A percentile compares a stretch with the other conserved stretches of the same genome.
These are phyloP conservation scores for Pisolithus microcarpus DNA, from an alignment of 768 basidiomycete genomes.

Conservation along the genomic window DNA sequence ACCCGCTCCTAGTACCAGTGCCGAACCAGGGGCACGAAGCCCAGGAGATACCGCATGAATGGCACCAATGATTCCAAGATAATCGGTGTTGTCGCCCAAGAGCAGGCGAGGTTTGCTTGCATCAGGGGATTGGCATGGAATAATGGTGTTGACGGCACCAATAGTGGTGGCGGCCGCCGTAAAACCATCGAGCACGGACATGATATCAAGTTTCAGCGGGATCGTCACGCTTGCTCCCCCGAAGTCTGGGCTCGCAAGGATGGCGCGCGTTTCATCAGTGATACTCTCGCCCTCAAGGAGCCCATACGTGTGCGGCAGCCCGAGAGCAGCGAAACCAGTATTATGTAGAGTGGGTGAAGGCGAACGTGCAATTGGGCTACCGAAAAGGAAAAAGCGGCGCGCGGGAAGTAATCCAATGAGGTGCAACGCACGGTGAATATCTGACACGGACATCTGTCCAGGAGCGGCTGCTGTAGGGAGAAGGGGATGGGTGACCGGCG, in stretches of 20 bases:
- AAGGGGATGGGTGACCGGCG: slow-evolving; percentile 83
- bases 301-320: slow-evolving; percentile 76
- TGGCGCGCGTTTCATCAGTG: slow-evolving; percentile 54
- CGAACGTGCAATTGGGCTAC: slow-evolving; percentile 80
- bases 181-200: slow-evolving; percentile 71
- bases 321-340: slow-evolving; percentile 71
- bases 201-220: slow-evolving; percentile 88
- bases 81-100: slow-evolving; percentile 93
- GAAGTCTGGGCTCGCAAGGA: slow-evolving; percentile 63
- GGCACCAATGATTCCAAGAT: slow-evolving; percentile 74
- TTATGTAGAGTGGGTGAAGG: slow-evolving; percentile 94
- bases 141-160: slow-evolving; percentile 93
- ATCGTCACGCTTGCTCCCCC: slow-evolving; percentile 97
- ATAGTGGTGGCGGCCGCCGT: slow-evolving; percentile 78
- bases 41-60: slow-evolving; percentile 39
- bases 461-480: slow-evolving; percentile 87
- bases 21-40: slow-evolving; percentile 33
- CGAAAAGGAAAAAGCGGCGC: slow-evolving; percentile 79
- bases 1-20: slow-evolving; percentile 89
- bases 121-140: slow-evolving; percentile 36
- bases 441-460: slow-evolving; percentile 82
- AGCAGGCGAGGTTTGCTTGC: slow-evolving; percentile 40
- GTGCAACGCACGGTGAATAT: slow-evolving; percentile 78
- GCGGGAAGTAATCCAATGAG: slow-evolving; percentile 74
- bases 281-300: slow-evolving; percentile 69